Conservation (phyloP, 495 filamentous ascomycete species). For the Penicillium crystallinum region DNA sequence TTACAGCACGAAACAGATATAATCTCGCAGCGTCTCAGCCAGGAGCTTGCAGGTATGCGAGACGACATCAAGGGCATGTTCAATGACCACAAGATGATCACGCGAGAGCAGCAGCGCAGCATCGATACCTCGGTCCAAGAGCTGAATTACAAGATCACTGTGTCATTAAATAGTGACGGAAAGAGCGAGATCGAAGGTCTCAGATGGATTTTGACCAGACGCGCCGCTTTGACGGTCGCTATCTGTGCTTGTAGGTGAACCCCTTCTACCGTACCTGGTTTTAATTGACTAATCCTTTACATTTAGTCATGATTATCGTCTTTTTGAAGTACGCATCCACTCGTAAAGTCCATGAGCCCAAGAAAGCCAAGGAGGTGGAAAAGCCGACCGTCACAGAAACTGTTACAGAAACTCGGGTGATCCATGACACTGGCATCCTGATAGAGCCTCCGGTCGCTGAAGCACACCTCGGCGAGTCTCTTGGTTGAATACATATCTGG, state of each 20-base stretch:
- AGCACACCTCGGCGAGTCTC: constrained; percentile 33
- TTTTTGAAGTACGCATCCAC: constrained; percentile 44
- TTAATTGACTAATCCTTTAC: constrained; percentile 17
- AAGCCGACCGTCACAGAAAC: constrained; percentile 23
- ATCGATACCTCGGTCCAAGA: constrained; percentile 85
- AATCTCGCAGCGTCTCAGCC: constrained; percentile 70
- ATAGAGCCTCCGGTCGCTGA: constrained; percentile 8
- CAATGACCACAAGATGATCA: constrained; percentile 91
- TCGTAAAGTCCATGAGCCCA: constrained; percentile 27
- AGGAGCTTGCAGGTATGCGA: constrained; percentile 72
- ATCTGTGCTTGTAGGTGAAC: constrained; percentile 35
- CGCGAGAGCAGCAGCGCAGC: constrained; percentile 73
- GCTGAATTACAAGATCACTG: constrained; percentile 89
- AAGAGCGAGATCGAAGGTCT: constrained; percentile 88
- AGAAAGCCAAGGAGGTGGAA: constrained; percentile 33
- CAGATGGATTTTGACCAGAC: constrained; percentile 82
- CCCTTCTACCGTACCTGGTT: not conserved
- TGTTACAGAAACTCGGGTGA: constrained; percentile 19
- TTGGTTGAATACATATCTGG: constrained; percentile 15
- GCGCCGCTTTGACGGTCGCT: constrained; percentile 75
- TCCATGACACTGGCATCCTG: constrained; percentile 15
- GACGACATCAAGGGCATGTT: constrained; percentile 94
- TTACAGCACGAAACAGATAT: constrained; percentile 94
- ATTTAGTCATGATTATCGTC: constrained; percentile 42
- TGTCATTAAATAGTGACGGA: constrained; percentile 75